Conservation (phyloP, 805 yeast species). For the Clavispora carvajalis region DNA sequence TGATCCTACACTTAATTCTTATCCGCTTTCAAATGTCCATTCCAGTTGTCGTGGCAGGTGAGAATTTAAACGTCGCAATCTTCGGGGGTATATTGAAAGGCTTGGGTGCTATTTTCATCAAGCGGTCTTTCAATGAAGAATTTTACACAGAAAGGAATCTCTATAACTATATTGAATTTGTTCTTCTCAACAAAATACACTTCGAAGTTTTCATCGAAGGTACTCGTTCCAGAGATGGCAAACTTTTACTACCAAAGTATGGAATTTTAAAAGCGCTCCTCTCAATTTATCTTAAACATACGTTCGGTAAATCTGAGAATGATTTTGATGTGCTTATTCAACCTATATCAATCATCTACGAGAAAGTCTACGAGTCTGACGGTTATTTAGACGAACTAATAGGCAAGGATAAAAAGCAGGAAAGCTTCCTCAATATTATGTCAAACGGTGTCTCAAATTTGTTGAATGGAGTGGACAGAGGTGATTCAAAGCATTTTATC, state of each 20-base stretch:
- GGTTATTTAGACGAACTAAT: slow-evolving; percentile 52
- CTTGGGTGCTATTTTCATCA: slow-evolving; percentile 54
- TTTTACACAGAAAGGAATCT: slow-evolving; percentile 43
- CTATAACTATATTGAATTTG: slow-evolving; percentile 44
- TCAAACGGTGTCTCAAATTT: slow-evolving; percentile 31
- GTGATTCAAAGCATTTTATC: slow-evolving; percentile 1
- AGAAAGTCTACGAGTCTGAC: slow-evolving; percentile 51
- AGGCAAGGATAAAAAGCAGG: slow-evolving; percentile 54
- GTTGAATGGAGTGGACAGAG: slow-evolving; percentile 11
- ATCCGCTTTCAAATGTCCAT: slow-evolving; percentile 48
- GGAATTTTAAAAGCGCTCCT: slow-evolving; percentile 53
- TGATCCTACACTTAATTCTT: slow-evolving; percentile 49
- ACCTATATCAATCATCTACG: slow-evolving; percentile 57
- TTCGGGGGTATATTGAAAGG: slow-evolving; percentile 46
- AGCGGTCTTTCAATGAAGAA: slow-evolving; percentile 43
- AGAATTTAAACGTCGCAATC: slow-evolving; percentile 54
- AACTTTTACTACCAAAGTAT: slow-evolving; percentile 54
- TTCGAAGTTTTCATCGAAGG: slow-evolving; percentile 63
- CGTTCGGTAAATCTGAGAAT: slow-evolving; percentile 11
- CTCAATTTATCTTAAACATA: slow-evolving; percentile 41
- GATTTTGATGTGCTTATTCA: slow-evolving; percentile 36
- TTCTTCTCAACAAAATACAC: slow-evolving; percentile 43
- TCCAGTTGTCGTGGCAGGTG: slow-evolving; percentile 63
- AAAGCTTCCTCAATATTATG: slow-evolving; percentile 38
- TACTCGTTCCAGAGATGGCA: slow-evolving; percentile 64